Base-by-base conservation (phyloP, 108 stramenopile genomes). In the Nannochloropsis oceanica region DNA sequence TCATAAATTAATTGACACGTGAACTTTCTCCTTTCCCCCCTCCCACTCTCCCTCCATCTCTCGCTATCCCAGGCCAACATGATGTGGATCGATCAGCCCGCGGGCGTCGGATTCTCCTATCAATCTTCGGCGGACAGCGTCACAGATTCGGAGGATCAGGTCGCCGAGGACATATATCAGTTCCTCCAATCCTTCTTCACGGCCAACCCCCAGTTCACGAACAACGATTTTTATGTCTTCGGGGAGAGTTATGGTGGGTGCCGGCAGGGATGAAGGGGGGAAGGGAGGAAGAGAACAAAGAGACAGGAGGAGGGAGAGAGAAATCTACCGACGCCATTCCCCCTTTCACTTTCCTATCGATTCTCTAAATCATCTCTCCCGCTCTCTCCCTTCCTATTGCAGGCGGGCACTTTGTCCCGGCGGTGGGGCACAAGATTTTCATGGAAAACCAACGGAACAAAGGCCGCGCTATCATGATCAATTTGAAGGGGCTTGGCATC, bases 31-130 rank as follows among this genome's bases (percentile, higher is more conserved):
- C 46, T 13, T 50, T 50, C 46, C 46, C 18, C 46, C 18, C 46
- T 50, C 46, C 13, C 0, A 13, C 46, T 50, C 46, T 50, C 46
- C 46, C 46, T 50, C 46, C 13, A 50, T 14, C 18, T 50, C 46
- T 14, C 18, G 14, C 14, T 18, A 50, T 92, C 94, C 82, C 91
- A 94, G 44, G 97, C 96, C 8, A 96, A 97, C 89, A 94, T 99
- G 44, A 89, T 99, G 34, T 99, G 94, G 95, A 86, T 99, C 26
- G 99, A 99, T 87, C 94, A 96, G 86, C 99, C 99, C 22, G 95
- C 97, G 44, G 96, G 97, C 12, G 96, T 96, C 26, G 99, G 99
- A 82, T 99, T 93, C 89, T 95, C 94, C 86, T 97, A 97, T 86
- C 96, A 96, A 27, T 89, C 85, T 22, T 91, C 90, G 27, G 92